Evolutionary conservation across 2,329 filamentous ascomycete genomes (phyloP).

Genomic region (Fusarium mangiferae): DNA sequence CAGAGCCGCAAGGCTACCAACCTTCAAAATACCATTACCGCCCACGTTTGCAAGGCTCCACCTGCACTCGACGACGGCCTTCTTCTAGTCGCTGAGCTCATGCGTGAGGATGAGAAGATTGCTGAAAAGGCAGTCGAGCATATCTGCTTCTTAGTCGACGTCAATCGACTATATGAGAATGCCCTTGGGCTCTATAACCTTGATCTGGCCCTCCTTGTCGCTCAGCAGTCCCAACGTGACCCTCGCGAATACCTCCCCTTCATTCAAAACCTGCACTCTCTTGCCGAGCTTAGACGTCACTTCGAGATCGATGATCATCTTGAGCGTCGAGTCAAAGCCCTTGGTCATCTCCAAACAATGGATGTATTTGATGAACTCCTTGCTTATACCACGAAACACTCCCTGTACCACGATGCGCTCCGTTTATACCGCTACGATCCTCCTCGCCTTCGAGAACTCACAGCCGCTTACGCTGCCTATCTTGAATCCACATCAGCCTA

Average conservation of each 20-base stretch:
- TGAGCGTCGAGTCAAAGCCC: conserved; percentile 78
- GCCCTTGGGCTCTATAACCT: conserved; percentile 92
- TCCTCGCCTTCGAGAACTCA: conserved; percentile 73
- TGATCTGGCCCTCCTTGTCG: conserved; percentile 87
- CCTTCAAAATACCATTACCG: conserved; percentile 93
- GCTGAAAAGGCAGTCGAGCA: conserved; percentile 93
- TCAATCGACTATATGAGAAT: conserved; percentile 90
- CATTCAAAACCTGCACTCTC: conserved; percentile 83
- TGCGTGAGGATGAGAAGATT: conserved; percentile 73
- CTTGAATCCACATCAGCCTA: conserved; percentile 80
- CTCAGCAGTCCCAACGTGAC: conserved; percentile 95
- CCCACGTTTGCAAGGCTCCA: conserved; percentile 92
- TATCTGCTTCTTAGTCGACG: conserved; percentile 96
- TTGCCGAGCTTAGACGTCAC: conserved; percentile 75
- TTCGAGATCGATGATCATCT: conserved; percentile 93
- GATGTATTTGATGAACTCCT: conserved; percentile 81
- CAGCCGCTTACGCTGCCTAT: conserved; percentile 80
- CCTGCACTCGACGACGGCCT: conserved; percentile 90
- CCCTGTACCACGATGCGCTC: conserved; percentile 81
- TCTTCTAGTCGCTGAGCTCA: conserved; percentile 78
- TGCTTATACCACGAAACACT: conserved; percentile 80
- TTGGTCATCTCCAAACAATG: conserved; percentile 78
- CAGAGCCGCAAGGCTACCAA: conserved; percentile 68
- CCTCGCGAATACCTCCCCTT: conserved; percentile 96
- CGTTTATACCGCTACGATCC: conserved; percentile 85